phyloP scores from a whole-genome alignment of 2,329 filamentous ascomycete species.

The Alternaria postmessia region DNA sequence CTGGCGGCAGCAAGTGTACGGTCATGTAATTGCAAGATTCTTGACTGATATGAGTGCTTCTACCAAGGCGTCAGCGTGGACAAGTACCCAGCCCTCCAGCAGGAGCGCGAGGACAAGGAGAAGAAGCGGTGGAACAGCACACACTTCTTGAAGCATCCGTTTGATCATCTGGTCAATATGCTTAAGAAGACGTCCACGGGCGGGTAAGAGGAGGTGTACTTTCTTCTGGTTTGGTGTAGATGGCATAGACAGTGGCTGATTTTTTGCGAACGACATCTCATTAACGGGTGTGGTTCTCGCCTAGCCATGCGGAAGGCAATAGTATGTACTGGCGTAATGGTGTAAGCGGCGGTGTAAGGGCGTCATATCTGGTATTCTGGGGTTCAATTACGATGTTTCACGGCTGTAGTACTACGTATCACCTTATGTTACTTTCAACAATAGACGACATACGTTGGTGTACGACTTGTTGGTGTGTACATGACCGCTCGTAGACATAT shows the following conservation, averaged over 20 bases:
- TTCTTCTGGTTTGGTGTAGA: slow-evolving; percentile 22
- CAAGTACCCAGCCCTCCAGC: slow-evolving; percentile 5
- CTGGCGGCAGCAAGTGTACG: slow-evolving; percentile 79
- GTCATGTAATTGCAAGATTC: slow-evolving; percentile 73
- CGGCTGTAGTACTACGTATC: slow-evolving; percentile 7
- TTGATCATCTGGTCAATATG: not conserved
- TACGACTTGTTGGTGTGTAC: not conserved
- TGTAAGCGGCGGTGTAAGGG: slow-evolving; percentile 33
- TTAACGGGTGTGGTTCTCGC: not conserved
- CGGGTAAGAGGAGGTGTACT: not conserved
- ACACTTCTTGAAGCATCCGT: slow-evolving; percentile 4
- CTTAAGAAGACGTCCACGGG: not conserved
- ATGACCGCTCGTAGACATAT: not conserved
- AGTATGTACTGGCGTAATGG: slow-evolving; percentile 39
- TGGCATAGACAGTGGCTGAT: slow-evolving; percentile 27
- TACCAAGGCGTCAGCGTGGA: slow-evolving; percentile 15
- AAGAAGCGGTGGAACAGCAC: slow-evolving; percentile 5
- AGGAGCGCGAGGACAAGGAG: slow-evolving; percentile 4
- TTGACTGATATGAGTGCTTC: slow-evolving; percentile 28
- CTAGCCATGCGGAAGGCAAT: slow-evolving; percentile 16
- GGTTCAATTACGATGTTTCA: slow-evolving; percentile 7
- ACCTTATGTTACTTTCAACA: slow-evolving; percentile 9
- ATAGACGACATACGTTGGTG: slow-evolving; percentile 10
- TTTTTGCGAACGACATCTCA: slow-evolving; percentile 10
- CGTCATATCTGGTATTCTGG: slow-evolving; percentile 21